These are phyloP conservation scores for Pseudogymnoascus pannorum DNA, from an alignment of 2,329 filamentous ascomycete genomes.

Conservation along the genomic window DNA sequence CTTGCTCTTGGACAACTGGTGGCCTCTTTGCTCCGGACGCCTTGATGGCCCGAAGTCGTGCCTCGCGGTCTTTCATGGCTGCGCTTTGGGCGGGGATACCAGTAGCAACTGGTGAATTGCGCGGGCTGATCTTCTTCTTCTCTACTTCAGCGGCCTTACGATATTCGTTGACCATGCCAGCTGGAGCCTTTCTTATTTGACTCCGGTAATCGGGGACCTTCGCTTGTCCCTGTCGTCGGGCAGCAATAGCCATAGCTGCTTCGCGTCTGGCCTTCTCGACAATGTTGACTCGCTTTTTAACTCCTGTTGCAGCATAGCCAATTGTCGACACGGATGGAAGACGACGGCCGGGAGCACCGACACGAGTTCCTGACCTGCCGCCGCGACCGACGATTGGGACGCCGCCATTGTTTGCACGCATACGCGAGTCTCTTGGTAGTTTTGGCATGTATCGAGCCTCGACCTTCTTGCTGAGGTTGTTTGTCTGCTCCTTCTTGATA, in stretches of 20 bases:
- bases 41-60: constrained; percentile 32
- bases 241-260: constrained; percentile 29
- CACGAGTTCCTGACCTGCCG: constrained; percentile 34
- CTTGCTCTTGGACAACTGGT: constrained; percentile 10
- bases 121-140: constrained; percentile 28
- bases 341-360: not conserved
- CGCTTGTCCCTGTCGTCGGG: constrained; percentile 14
- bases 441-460: constrained; percentile 41
- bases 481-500: constrained; percentile 49
- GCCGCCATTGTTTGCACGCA: constrained; percentile 29
- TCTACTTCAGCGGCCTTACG: constrained; percentile 36
- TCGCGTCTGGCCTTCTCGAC: constrained; percentile 51
- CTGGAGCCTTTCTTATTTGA: constrained; percentile 44
- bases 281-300: constrained; percentile 26
- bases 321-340: not conserved
- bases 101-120: constrained; percentile 19
- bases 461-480: constrained; percentile 51
- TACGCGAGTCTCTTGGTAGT: constrained; percentile 32
- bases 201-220: not conserved
- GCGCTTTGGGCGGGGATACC: constrained; percentile 16
- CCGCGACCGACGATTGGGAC: constrained; percentile 23
- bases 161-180: constrained; percentile 47
- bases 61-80: constrained; percentile 33
- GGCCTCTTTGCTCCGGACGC: constrained; percentile 1
- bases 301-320: not conserved